phyloP scores from a whole-genome alignment of 2,329 filamentous ascomycete genomes.

The Teratosphaeria destructans region DNA sequence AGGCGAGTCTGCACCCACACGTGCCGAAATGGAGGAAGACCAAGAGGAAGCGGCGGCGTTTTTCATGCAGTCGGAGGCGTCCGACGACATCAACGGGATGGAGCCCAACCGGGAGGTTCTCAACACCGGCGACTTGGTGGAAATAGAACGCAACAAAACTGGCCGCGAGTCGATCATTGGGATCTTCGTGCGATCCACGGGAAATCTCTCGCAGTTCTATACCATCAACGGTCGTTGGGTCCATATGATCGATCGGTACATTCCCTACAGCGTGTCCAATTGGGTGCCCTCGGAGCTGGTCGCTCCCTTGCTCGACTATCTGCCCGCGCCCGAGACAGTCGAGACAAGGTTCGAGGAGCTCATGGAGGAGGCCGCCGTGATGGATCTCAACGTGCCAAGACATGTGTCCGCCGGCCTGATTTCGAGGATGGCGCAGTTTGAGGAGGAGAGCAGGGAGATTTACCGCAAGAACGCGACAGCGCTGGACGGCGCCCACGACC shows the following conservation, averaged over 20 bases:
- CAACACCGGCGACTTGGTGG: constrained; percentile 40
- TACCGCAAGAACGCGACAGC: constrained; percentile 37
- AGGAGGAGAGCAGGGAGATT: constrained; percentile 33
- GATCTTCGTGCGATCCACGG: constrained; percentile 34
- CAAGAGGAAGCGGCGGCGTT: constrained; percentile 13
- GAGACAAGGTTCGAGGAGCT: constrained; percentile 18
- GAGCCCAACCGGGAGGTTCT: constrained; percentile 29
- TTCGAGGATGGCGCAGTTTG: constrained; percentile 33
- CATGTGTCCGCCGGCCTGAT: constrained; percentile 36
- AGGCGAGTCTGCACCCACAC: constrained; percentile 6
- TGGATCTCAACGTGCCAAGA: constrained; percentile 35
- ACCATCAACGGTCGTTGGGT: constrained; percentile 41
- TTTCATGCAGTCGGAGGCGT: constrained; percentile 9
- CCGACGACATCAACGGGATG: constrained; percentile 21
- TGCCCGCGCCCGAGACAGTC: constrained; percentile 35
- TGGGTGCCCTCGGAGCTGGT: constrained; percentile 39
- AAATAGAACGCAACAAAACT: constrained; percentile 26
- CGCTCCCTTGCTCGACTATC: constrained; percentile 38
- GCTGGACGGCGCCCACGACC: constrained; percentile 40
- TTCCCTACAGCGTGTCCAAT: constrained; percentile 41
- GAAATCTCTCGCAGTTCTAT: constrained; percentile 35
- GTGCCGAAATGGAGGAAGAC: constrained; percentile 15
- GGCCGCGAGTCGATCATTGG: constrained; percentile 35
- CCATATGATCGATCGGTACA: constrained; percentile 25
- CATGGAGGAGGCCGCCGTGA: constrained; percentile 25